Evolutionary conservation across 1,284 basidiomycete species (phyloP).

Genomic region (Apiotrichum montevideense): DNA sequence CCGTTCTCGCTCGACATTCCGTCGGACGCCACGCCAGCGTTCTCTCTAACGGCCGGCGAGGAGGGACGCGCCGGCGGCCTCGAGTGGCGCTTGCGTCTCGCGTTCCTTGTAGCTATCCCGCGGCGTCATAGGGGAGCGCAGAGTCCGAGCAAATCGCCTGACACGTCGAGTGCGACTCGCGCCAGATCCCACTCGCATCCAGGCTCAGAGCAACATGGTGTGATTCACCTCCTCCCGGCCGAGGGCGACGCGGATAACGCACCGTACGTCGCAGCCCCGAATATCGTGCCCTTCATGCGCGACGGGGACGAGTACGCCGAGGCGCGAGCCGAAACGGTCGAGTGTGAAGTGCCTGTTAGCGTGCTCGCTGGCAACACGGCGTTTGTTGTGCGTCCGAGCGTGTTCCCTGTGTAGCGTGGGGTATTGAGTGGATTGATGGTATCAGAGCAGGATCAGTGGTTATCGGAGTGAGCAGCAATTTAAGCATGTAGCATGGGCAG

Average conservation of each 20-base stretch:
- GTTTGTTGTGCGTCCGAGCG: conserved; percentile 50
- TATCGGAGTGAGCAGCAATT: too few relatives aligned
- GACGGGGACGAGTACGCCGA: conserved; percentile 37
- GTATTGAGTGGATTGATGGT: too few relatives aligned
- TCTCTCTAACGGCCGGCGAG: conserved; percentile 51
- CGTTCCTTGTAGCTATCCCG: conserved; percentile 67
- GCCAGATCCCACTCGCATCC: too few relatives aligned
- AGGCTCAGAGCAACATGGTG: conserved; percentile 53
- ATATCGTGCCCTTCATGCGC: conserved; percentile 54
- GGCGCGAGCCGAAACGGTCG: conserved; percentile 69
- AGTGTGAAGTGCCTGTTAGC: conserved; percentile 81
- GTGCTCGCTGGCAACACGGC: conserved; percentile 85
- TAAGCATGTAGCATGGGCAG: too few relatives aligned
- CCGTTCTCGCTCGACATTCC: conserved; percentile 85
- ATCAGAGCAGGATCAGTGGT: too few relatives aligned
- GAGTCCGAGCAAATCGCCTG: too few relatives aligned
- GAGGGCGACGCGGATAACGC: conserved; percentile 19
- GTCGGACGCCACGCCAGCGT: conserved; percentile 76
- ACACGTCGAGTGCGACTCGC: too few relatives aligned
- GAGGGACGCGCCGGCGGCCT: conserved; percentile 57
- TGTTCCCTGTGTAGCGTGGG: conserved; percentile 16
- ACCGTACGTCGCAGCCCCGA: conserved; percentile 48
- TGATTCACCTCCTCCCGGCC: conserved; percentile 18
- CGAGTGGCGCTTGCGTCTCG: conserved; percentile 76
- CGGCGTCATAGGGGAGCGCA: too few relatives aligned